Evolutionary conservation across 1,284 basidiomycete species (phyloP).

Genomic region (Rhodotorula sp.): DNA sequence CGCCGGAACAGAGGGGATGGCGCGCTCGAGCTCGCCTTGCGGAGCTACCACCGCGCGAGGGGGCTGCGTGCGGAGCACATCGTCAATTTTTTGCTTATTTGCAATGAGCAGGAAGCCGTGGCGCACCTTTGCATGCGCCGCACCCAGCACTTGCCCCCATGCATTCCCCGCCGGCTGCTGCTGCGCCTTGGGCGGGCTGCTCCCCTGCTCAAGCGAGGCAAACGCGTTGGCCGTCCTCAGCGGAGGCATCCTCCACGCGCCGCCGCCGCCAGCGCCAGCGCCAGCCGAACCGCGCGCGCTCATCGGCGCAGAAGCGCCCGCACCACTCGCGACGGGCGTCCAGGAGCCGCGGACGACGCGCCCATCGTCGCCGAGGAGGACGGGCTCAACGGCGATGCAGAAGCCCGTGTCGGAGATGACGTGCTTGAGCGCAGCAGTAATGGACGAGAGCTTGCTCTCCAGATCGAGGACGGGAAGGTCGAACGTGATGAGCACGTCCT

Average conservation of each 20-base stretch:
- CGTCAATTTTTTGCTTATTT: no score
- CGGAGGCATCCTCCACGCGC: not conserved
- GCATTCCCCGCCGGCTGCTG: constrained; percentile 1
- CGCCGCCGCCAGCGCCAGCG: not conserved
- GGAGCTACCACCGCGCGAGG: constrained; percentile 39
- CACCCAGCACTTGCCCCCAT: constrained; percentile 20
- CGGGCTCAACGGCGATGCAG: constrained; percentile 34
- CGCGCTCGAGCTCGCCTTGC: constrained; percentile 16
- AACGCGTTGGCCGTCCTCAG: constrained; percentile 33
- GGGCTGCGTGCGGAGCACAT: constrained; percentile 8
- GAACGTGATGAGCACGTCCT: constrained; percentile 37
- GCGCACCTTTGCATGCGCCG: constrained; percentile 24
- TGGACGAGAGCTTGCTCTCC: constrained; percentile 24
- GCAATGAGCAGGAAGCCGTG: no score
- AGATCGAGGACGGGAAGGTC: constrained; percentile 15
- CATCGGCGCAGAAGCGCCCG: not conserved
- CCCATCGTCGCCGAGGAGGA: constrained; percentile 31
- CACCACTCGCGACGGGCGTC: constrained; percentile 31
- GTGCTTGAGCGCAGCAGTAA: constrained; percentile 11
- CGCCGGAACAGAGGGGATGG: not conserved
- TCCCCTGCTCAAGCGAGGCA: constrained; percentile 11
- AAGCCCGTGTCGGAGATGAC: constrained; percentile 38
- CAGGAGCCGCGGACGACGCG: constrained; percentile 31
- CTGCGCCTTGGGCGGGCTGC: not conserved
- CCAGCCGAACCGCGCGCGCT: not conserved